These are phyloP conservation scores for Aureobasidium mangrovei DNA, from an alignment of 2,329 filamentous ascomycete species.

Conservation along the genomic window DNA sequence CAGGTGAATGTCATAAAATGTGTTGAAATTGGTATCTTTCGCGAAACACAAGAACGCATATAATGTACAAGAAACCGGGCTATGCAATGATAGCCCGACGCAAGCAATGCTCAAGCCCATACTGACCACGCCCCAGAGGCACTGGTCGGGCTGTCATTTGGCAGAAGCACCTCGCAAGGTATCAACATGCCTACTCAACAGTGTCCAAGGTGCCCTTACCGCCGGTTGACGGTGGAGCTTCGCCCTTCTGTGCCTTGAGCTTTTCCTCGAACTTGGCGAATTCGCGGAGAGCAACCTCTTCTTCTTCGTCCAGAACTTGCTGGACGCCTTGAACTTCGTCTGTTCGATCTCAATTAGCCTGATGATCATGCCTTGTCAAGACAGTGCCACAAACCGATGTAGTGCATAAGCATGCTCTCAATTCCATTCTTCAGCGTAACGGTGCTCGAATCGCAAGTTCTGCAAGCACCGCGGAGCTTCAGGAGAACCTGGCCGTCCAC, in stretches of 20 bases:
- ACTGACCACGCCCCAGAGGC: too few species aligned
- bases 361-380: not conserved
- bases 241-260: slow-evolving; percentile 50
- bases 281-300: slow-evolving; percentile 76
- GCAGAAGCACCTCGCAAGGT: too few species aligned
- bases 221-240: slow-evolving; percentile 41
- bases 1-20: not conserved
- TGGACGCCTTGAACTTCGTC: slow-evolving; percentile 91
- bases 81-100: not conserved
- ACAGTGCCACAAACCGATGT: slow-evolving; percentile 9
- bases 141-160: too few species aligned
- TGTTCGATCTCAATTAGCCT: not conserved
- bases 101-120: too few species aligned
- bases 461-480: slow-evolving; percentile 84
- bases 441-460: slow-evolving; percentile 93
- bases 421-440: slow-evolving; percentile 97
- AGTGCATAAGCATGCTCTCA: slow-evolving; percentile 82
- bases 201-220: slow-evolving; percentile 47
- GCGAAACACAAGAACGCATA: not conserved
- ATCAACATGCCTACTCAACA: slow-evolving; percentile 19
- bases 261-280: slow-evolving; percentile 96
- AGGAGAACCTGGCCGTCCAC: slow-evolving; percentile 55
- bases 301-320: slow-evolving; percentile 84
- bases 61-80: slow-evolving; percentile 10
- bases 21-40: slow-evolving; percentile 8